Conservation (phyloP, 2,329 filamentous ascomycete genomes). For the Claviceps digitariae region DNA sequence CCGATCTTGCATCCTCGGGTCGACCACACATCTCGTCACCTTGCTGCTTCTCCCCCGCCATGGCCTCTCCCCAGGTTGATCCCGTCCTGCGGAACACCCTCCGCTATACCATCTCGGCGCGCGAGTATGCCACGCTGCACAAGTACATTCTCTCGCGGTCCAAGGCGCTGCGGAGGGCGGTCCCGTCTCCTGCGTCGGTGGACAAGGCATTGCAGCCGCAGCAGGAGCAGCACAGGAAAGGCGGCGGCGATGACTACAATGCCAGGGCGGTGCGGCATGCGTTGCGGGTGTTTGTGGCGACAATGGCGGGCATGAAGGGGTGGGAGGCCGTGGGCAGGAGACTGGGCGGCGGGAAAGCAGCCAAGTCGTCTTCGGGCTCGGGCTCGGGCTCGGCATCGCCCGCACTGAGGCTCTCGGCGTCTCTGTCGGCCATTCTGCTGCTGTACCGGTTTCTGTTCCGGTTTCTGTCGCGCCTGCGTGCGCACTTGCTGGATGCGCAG, state of each 20-base stretch:
- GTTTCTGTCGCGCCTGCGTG: constrained; percentile 70
- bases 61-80: constrained; percentile 27
- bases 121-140: constrained; percentile 77
- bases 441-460: constrained; percentile 82
- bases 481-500: constrained; percentile 65
- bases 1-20: no score
- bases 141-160: constrained; percentile 69
- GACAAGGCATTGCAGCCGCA: constrained; percentile 23
- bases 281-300: constrained; percentile 54
- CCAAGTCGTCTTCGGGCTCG: background rate
- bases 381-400: constrained; percentile 38
- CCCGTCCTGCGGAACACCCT: constrained; percentile 74
- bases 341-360: constrained; percentile 30
- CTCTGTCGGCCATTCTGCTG: constrained; percentile 72
- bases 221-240: constrained; percentile 7
- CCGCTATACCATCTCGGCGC: constrained; percentile 71
- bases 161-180: constrained; percentile 37
- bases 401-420: constrained; percentile 65
- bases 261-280: constrained; percentile 57
- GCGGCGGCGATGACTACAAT: constrained; percentile 50
- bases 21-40: no score
- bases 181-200: constrained; percentile 42
- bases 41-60: background rate
- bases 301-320: constrained; percentile 48
- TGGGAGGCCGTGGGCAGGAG: constrained; percentile 39